A percentile compares a stretch with the other conserved stretches of the same genome.
These are phyloP conservation scores for Geum urbanum DNA, from an alignment of 306 rosid species.

Conservation along the genomic window DNA sequence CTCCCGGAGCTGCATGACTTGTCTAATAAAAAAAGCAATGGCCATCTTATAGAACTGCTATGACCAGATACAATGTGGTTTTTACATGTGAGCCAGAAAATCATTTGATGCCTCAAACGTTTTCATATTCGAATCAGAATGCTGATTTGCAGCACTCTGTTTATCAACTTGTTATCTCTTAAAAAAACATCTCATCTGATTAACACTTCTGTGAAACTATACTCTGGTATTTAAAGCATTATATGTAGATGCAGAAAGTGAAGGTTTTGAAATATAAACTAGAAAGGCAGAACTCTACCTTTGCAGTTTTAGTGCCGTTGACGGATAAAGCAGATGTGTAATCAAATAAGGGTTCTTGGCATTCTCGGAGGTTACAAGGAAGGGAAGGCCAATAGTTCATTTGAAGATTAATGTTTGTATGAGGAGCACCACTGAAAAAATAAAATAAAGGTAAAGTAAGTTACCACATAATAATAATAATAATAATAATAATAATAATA, in stretches of 20 bases:
- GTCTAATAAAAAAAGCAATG: background rate
- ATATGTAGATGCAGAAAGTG: background rate
- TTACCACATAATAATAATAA: background rate
- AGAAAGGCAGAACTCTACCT: constrained; percentile 44
- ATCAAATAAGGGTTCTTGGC: constrained; percentile 89
- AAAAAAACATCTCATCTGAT: background rate
- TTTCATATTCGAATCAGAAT: background rate
- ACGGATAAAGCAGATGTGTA: constrained; percentile 53
- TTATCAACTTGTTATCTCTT: background rate
- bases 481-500: background rate
- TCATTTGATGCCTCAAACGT: background rate
- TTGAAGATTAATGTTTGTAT: constrained; percentile 83
- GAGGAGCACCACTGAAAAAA: constrained; percentile 83
- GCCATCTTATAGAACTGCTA: background rate
- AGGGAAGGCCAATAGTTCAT: constrained; percentile 98
- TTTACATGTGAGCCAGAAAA: background rate
- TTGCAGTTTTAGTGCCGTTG: constrained; percentile 75
- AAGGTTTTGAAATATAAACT: background rate
- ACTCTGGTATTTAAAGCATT: background rate
- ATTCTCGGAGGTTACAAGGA: constrained; percentile 82
- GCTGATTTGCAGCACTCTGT: background rate
- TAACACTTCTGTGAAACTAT: background rate
- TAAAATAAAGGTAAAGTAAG: constrained; percentile 24
- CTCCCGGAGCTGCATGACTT: background rate
- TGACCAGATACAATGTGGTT: background rate